Evolutionary conservation across 225 moss, liverwort and hornwort species (phyloP).

Genomic region (Antitrichia curtipendula): DNA sequence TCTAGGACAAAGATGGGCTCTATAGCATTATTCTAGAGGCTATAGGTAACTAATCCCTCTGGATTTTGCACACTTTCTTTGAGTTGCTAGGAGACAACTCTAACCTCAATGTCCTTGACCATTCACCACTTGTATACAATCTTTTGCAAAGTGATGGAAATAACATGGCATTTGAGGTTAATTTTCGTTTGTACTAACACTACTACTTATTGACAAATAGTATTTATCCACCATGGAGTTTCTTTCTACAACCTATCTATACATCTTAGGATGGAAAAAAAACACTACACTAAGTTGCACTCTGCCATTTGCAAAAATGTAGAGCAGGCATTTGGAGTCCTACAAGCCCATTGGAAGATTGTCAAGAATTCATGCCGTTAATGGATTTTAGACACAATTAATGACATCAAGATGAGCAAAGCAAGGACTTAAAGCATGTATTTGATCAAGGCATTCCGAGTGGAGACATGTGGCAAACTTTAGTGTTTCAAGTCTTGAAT

Average conservation of each 20-base stretch:
- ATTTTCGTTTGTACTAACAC: background rate
- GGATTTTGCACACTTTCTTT: rapidly evolving
- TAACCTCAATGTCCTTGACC: background rate
- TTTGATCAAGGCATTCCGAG: background rate
- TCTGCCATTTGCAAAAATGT: rapidly evolving
- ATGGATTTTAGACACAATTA: background rate
- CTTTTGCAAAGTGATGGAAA: rapidly evolving
- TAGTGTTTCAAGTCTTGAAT: no score
- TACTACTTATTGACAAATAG: rapidly evolving
- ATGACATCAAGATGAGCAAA: rapidly evolving
- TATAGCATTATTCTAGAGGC: rapidly evolving
- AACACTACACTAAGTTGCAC: background rate
- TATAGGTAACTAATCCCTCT: rapidly evolving
- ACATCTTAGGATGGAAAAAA: background rate
- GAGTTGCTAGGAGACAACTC: rapidly evolving
- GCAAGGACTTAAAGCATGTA: background rate
- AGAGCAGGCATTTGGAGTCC: rapidly evolving
- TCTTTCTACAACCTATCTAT: background rate
- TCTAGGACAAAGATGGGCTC: background rate
- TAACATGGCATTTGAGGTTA: background rate
- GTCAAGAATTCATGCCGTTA: background rate
- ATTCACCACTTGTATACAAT: background rate
- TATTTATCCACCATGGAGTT: background rate
- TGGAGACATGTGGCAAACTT: rapidly evolving
- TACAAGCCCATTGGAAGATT: rapidly evolving